Conservation (phyloP, 441 rosid genomes). For the Euphorbia schlechtendalii region DNA sequence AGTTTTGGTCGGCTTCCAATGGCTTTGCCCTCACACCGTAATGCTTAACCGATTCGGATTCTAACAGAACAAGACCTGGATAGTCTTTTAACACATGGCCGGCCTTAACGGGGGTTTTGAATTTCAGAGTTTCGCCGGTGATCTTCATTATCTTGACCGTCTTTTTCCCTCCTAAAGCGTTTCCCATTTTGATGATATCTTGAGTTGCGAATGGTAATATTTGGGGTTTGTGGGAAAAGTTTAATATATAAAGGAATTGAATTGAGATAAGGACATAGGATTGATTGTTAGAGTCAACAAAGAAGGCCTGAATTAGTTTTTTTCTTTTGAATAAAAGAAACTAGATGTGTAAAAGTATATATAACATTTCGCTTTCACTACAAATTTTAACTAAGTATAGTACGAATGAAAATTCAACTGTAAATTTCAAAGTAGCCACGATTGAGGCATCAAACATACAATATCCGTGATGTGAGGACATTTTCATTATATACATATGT, state of each 20-base stretch:
- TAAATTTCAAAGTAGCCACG: slow-evolving; percentile 1
- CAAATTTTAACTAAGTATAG: neutral
- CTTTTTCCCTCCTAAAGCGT: slow-evolving; percentile 58
- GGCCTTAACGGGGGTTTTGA: slow-evolving; percentile 78
- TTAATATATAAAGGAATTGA: too few relatives aligned
- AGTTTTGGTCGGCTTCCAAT: slow-evolving; percentile 38
- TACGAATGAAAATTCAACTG: neutral
- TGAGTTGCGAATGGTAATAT: too few relatives aligned
- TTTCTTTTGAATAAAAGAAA: neutral
- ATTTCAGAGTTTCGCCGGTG: slow-evolving; percentile 68
- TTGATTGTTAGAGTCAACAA: slow-evolving; percentile 33
- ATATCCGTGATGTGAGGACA: slow-evolving; percentile 16
- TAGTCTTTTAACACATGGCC: slow-evolving; percentile 50
- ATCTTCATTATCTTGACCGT: slow-evolving; percentile 72
- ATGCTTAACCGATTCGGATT: slow-evolving; percentile 79
- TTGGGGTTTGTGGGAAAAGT: too few relatives aligned
- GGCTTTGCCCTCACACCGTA: slow-evolving; percentile 75
- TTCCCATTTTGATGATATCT: slow-evolving; percentile 47
- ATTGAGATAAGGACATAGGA: slow-evolving; percentile 19
- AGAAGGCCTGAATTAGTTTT: slow-evolving; percentile 27
- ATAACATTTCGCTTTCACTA: slow-evolving; percentile 22
- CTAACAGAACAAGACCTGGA: slow-evolving; percentile 67
- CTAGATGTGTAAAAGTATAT: neutral
- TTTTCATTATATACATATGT: too few relatives aligned
- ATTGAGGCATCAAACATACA: neutral